Evolutionary conservation across 1,284 basidiomycete species (phyloP).

Genomic region (Macrocystidia cucumis): DNA sequence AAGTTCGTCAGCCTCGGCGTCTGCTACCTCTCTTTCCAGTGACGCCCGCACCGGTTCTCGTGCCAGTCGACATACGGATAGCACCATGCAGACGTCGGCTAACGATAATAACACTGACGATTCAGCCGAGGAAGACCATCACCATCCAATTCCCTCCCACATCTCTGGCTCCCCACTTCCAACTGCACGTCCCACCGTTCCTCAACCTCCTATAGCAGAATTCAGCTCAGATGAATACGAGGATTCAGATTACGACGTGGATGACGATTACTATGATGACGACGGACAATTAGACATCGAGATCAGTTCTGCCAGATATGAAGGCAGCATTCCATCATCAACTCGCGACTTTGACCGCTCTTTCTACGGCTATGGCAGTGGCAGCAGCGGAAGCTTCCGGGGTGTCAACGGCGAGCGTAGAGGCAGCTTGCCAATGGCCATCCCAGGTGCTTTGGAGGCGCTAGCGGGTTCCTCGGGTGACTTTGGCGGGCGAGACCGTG

Average conservation of each 20-base stretch:
- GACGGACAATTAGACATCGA: conserved; percentile 19
- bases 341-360: conserved; percentile 17
- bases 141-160: conserved; percentile 21
- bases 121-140: conserved; percentile 22
- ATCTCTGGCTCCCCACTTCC: conserved; percentile 8
- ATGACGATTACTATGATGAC: conserved; percentile 23
- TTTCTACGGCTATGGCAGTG: conserved; percentile 9
- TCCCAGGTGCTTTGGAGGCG: conserved; percentile 20
- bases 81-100: conserved; percentile 23
- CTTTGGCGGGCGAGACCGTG: conserved; percentile 30
- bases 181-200: no score
- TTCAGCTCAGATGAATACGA: conserved; percentile 45
- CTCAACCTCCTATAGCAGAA: no score
- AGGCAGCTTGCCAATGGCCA: conserved; percentile 37
- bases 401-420: conserved; percentile 19
- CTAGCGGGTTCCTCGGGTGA: conserved; percentile 10
- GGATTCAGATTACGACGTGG: conserved; percentile 27
- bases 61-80: conserved; percentile 24
- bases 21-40: conserved; percentile 34
- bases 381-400: conserved; percentile 11
- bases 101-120: conserved; percentile 25
- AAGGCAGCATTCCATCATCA: conserved; percentile 11
- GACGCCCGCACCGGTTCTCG: conserved; percentile 17
- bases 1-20: conserved; percentile 37
- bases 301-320: conserved; percentile 25